These are phyloP conservation scores for Oenanthe sinensis DNA, from an alignment of 129 eudicot species.

Conservation along the genomic window DNA sequence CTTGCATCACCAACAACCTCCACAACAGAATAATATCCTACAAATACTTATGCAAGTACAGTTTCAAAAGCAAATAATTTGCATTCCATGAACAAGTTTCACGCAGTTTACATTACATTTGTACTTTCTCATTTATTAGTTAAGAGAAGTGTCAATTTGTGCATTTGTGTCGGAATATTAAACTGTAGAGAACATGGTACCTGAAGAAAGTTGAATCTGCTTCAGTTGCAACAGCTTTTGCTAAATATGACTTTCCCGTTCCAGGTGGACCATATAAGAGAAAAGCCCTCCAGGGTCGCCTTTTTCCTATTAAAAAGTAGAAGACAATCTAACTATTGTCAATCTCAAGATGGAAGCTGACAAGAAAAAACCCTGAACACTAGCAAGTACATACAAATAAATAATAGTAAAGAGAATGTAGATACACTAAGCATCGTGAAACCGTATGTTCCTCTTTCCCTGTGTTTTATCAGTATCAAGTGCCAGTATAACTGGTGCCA, in stretches of 20 bases:
- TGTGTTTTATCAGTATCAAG: background rate
- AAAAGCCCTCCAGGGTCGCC: constrained; percentile 13
- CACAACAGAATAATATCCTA: background rate
- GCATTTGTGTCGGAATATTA: background rate
- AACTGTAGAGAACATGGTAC: background rate
- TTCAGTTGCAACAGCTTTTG: constrained; percentile 15
- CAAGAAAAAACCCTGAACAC: background rate
- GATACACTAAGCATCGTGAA: background rate
- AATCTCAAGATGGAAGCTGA: background rate
- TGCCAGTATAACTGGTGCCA: background rate
- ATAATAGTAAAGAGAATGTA: background rate
- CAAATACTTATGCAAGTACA: background rate
- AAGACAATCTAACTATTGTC: background rate
- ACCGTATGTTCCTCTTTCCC: background rate
- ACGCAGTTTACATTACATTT: background rate
- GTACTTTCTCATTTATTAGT: background rate
- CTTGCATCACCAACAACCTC: background rate
- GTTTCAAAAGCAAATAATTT: background rate
- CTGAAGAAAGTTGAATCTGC: constrained; percentile 13
- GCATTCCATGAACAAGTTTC: background rate
- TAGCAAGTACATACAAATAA: background rate
- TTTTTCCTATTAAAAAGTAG: constrained; percentile 2
- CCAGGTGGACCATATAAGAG: constrained; percentile 18
- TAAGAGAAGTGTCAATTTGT: background rate
- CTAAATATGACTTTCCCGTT: constrained; percentile 11